Base-by-base conservation (phyloP, 108 stramenopile genomes). In the Chaetoceros tenuissimus region DNA sequence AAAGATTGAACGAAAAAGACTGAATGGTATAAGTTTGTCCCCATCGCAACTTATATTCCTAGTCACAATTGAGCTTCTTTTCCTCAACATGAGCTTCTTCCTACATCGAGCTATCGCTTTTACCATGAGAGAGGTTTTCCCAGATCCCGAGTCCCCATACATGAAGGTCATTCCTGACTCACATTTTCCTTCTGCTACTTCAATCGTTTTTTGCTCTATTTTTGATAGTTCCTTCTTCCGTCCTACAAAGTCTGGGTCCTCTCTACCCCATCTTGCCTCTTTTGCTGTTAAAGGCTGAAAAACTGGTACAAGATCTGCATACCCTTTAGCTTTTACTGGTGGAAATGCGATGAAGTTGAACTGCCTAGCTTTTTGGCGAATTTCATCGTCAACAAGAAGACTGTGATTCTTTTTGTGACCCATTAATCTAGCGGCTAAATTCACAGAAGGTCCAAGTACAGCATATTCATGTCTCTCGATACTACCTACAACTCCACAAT, bases 1-100 rank as follows among this genome's bases (percentile, higher is more conserved):
- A 30, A 83, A 74, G 18, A 83, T 69, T 2, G 73, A 66, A 22
- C 76, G 75, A 54, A 83, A 80, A 10, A 82, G 53, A 54, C n/a
- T n/a, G n/a, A n/a, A n/a, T n/a, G n/a, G n/a, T n/a, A n/a, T n/a
- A n/a, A n/a, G n/a, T n/a, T n/a, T n/a, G n/a, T n/a, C n/a, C n/a
- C n/a, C n/a, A n/a, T n/a, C n/a, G n/a, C n/a, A n/a, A n/a, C n/a
- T n/a, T n/a, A n/a, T n/a, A n/a, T n/a, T n/a, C n/a, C 75, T 73
- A 28, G 78, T 64, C 26, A 80, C 60, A 5, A 75, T 44, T n/a
- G 57, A 46, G 24, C 62, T 71, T 17, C 67, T 63, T 46, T 67
- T 72, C 40, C 49, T 51, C 25, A 60, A 57, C 22, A 69, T 31
- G 53, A 80, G 61, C 16, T 69, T 72, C 31, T n/a, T n/a, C n/a